Percentiles rank a stretch among this genome's conserved stretches.
Conservation (phyloP, 2,329 filamentous ascomycete species). For the Phialophora expanda region DNA sequence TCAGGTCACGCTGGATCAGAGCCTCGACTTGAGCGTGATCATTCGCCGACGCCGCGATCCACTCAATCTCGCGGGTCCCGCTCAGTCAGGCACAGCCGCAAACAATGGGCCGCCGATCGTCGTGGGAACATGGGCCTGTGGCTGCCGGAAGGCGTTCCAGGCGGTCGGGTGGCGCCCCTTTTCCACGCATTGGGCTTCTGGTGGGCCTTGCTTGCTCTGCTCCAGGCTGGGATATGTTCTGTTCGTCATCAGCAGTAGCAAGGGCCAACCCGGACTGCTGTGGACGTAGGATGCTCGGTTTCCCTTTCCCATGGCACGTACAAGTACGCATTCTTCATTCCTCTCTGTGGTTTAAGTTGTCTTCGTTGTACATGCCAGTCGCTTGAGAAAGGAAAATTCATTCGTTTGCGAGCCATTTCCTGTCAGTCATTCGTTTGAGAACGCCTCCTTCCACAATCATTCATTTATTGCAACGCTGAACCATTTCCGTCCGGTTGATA, state of each 20-base stretch:
- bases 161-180: constrained; percentile 20
- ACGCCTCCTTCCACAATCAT: neutral
- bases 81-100: constrained; percentile 28
- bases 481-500: neutral
- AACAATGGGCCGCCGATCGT: constrained; percentile 21
- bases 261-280: constrained; percentile 8
- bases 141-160: constrained; percentile 10
- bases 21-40: neutral
- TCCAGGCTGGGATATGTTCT: constrained; percentile 3
- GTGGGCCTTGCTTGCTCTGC: neutral
- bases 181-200: neutral
- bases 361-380: constrained; percentile 13
- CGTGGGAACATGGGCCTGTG: constrained; percentile 8
- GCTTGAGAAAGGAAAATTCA: constrained; percentile 10
- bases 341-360: neutral
- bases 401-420: constrained; percentile 3
- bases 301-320: neutral
- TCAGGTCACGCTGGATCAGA: neutral
- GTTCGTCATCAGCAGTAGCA: constrained; percentile 7
- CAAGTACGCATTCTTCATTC: neutral
- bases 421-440: constrained; percentile 15
- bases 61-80: constrained; percentile 19
- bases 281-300: neutral
- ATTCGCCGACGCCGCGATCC: constrained; percentile 20
- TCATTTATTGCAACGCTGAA: neutral